Conservation (phyloP, 495 filamentous ascomycete species). For the Penicillium coprophilum region DNA sequence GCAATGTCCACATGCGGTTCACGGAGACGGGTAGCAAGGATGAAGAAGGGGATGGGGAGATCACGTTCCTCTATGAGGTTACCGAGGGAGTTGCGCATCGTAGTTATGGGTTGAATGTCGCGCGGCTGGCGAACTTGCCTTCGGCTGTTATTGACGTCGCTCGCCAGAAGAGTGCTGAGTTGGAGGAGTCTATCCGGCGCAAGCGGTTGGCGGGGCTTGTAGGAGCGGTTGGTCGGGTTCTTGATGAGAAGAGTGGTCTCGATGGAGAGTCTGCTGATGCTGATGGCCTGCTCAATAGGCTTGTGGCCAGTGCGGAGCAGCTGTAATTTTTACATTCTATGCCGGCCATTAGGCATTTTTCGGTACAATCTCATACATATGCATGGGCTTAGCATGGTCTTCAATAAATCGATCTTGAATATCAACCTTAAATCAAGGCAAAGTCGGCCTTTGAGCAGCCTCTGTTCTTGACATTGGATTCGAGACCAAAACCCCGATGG, state of each 20-base stretch:
- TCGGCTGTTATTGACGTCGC: constrained; percentile 73
- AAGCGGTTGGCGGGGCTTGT: constrained; percentile 53
- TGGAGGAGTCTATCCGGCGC: constrained; percentile 72
- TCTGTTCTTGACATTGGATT: neutral
- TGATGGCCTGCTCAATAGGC: constrained; percentile 35
- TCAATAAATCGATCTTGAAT: neutral
- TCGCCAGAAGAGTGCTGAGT: constrained; percentile 69
- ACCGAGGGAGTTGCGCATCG: constrained; percentile 88
- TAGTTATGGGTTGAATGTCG: constrained; percentile 93
- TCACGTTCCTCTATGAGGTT: constrained; percentile 83
- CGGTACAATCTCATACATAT: constrained; percentile 12
- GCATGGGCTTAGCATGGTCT: neutral
- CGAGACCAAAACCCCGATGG: too few relatives aligned
- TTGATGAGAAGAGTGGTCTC: constrained; percentile 28
- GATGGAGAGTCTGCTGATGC: constrained; percentile 11
- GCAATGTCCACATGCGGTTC: constrained; percentile 85
- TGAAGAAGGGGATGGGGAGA: constrained; percentile 45
- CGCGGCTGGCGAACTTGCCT: constrained; percentile 80
- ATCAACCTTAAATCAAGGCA: neutral
- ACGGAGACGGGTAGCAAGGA: constrained; percentile 47
- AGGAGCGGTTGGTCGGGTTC: constrained; percentile 37
- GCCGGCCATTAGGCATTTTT: constrained; percentile 1
- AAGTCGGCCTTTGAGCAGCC: neutral
- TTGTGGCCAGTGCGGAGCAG: constrained; percentile 41
- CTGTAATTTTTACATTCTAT: constrained; percentile 25